Evolutionary conservation across 352 stramenopile genomes (phyloP).

Genomic region (Phytophthora podocarpi): DNA sequence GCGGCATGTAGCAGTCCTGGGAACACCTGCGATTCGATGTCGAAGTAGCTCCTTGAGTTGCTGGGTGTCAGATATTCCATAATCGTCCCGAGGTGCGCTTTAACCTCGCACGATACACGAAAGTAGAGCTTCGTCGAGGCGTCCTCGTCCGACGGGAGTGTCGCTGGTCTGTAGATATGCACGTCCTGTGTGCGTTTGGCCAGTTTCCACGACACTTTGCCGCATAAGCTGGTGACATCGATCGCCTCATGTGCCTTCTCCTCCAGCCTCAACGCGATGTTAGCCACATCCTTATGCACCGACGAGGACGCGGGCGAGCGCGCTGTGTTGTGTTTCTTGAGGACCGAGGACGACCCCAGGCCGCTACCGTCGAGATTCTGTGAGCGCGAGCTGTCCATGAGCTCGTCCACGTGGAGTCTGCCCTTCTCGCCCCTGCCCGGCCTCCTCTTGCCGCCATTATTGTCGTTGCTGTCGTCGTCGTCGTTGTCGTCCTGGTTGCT

Average conservation of each 20-base stretch:
- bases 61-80: slow-evolving; percentile 80
- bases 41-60: slow-evolving; percentile 75
- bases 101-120: slow-evolving; percentile 84
- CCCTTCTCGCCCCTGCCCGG: slow-evolving; percentile 48
- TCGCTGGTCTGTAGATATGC: slow-evolving; percentile 69
- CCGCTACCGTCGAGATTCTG: slow-evolving; percentile 19
- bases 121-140: slow-evolving; percentile 73
- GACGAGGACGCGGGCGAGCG: slow-evolving; percentile 36
- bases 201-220: slow-evolving; percentile 67
- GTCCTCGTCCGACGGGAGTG: slow-evolving; percentile 49
- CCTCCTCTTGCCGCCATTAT: slow-evolving; percentile 4
- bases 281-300: slow-evolving; percentile 45
- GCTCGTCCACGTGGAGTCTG: slow-evolving; percentile 51
- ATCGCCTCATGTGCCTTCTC: slow-evolving; percentile 78
- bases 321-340: slow-evolving; percentile 18
- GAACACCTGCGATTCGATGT: slow-evolving; percentile 86
- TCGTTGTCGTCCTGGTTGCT: slow-evolving; percentile 32
- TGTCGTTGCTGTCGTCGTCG: slow-evolving; percentile 20
- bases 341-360: slow-evolving; percentile 11
- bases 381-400: slow-evolving; percentile 24
- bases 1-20: slow-evolving; percentile 76
- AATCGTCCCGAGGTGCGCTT: slow-evolving; percentile 75
- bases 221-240: slow-evolving; percentile 59
- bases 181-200: slow-evolving; percentile 84
- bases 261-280: slow-evolving; percentile 68